These are phyloP conservation scores for Singerocomus inundabilis DNA, from an alignment of 1,284 basidiomycete species.

Conservation along the genomic window DNA sequence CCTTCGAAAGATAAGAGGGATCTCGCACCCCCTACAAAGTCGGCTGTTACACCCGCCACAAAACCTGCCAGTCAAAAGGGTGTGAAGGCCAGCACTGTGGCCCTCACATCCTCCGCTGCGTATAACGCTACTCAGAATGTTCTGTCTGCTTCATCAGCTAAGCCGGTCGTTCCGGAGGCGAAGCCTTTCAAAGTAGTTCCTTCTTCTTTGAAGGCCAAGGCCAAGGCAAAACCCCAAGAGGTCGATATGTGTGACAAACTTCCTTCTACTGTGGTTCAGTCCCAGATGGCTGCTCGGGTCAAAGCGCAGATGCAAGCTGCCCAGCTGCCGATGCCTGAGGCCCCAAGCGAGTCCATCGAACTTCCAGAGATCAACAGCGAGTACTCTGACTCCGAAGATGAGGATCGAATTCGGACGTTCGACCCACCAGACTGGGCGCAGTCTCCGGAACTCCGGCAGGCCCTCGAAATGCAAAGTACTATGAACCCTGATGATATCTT, in stretches of 20 bases:
- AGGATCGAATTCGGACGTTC: constrained; percentile 68
- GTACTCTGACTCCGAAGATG: constrained; percentile 93
- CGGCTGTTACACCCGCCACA: constrained; percentile 39
- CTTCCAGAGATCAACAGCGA: constrained; percentile 93
- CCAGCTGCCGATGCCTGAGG: constrained; percentile 45
- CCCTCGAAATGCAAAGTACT: constrained; percentile 75
- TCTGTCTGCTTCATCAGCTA: constrained; percentile 18
- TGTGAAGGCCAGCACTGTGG: constrained; percentile 20
- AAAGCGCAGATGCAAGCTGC: constrained; percentile 66
- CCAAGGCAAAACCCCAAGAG: constrained; percentile 41
- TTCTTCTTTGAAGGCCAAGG: constrained; percentile 47
- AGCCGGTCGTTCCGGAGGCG: constrained; percentile 29
- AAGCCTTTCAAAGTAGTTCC: constrained; percentile 37
- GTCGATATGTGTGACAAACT: constrained; percentile 48
- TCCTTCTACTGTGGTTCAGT: constrained; percentile 62
- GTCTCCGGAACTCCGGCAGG: constrained; percentile 77
- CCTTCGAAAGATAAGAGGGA: constrained; percentile 46
- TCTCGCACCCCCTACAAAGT: constrained; percentile 27
- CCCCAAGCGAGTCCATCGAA: constrained; percentile 80
- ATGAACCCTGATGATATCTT: constrained; percentile 93
- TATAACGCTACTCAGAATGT: constrained; percentile 35
- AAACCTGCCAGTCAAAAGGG: constrained; percentile 28
- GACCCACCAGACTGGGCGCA: constrained; percentile 87
- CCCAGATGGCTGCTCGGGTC: constrained; percentile 64
- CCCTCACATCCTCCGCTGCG: constrained; percentile 33